phyloP scores from a whole-genome alignment of 2,329 filamentous ascomycete genomes.

The Curvularia hawaiiensis region DNA sequence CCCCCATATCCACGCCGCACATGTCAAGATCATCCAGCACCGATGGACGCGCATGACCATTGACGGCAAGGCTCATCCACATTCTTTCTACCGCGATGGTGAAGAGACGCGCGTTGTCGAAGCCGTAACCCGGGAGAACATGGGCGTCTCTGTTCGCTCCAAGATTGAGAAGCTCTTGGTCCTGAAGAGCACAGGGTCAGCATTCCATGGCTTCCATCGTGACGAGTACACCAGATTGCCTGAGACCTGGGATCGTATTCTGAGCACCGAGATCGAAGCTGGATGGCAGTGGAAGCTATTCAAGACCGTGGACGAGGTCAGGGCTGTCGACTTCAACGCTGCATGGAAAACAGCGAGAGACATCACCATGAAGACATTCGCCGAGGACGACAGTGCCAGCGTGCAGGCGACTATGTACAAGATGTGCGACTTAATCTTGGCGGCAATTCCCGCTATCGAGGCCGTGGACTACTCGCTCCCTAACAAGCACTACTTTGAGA shows the following conservation, averaged over 20 bases:
- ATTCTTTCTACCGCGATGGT: conserved; percentile 92
- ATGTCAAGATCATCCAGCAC: conserved; percentile 82
- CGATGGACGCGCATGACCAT: conserved; percentile 89
- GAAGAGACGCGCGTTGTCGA: conserved; percentile 85
- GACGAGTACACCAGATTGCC: conserved; percentile 91
- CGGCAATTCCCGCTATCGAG: conserved; percentile 71
- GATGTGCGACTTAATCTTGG: conserved; percentile 89
- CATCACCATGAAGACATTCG: conserved; percentile 92
- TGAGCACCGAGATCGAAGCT: conserved; percentile 90
- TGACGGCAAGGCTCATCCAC: conserved; percentile 88
- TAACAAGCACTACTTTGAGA: conserved; percentile 99
- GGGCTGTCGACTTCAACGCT: conserved; percentile 72
- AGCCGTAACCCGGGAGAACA: conserved; percentile 67
- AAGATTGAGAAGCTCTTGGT: conserved; percentile 83
- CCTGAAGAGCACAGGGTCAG: conserved; percentile 94
- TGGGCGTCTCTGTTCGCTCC: conserved; percentile 76
- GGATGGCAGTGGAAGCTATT: conserved; percentile 85
- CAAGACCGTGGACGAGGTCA: conserved; percentile 68
- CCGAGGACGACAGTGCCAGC: conserved; percentile 85
- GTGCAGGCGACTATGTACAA: conserved; percentile 99
- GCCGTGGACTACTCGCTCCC: conserved; percentile 83
- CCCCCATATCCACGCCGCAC: conserved; percentile 81
- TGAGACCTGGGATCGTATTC: conserved; percentile 93
- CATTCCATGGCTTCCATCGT: conserved; percentile 91
- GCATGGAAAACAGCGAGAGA: conserved; percentile 78